Conservation (phyloP, 108 stramenopile species). For the Epipyxis sp. region DNA sequence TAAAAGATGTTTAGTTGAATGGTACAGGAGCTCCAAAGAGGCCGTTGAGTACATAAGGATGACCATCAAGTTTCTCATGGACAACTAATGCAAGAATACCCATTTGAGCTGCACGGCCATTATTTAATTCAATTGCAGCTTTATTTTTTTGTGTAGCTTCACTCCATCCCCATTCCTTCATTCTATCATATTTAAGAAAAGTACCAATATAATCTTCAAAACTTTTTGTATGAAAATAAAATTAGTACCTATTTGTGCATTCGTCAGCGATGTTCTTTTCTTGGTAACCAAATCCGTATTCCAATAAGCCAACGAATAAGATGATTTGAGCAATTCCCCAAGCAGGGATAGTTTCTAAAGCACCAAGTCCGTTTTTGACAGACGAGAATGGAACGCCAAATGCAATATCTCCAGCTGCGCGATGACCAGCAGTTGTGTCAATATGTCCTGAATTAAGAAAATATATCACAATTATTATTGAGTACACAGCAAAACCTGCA, state of each 20-base stretch:
- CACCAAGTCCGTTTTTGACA: slow-evolving; percentile 72
- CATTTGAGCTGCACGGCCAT: neutral
- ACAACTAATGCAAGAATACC: neutral
- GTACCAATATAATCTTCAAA: neutral
- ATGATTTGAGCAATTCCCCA: slow-evolving; percentile 58
- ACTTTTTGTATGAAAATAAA: neutral
- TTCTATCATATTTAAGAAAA: neutral
- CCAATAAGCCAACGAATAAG: slow-evolving; percentile 69
- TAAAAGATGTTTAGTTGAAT: neutral
- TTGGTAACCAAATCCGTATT: slow-evolving; percentile 50
- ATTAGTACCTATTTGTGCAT: neutral
- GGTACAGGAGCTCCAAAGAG: neutral
- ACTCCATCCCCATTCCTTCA: slow-evolving; percentile 36
- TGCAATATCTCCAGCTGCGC: slow-evolving; percentile 53
- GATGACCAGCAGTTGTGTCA: slow-evolving; percentile 48
- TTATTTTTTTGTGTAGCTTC: slow-evolving; percentile 38
- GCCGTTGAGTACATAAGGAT: neutral
- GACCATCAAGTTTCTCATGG: neutral
- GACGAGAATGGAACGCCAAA: slow-evolving; percentile 65
- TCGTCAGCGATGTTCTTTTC: neutral
- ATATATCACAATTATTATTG: no score
- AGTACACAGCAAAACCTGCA: no score
- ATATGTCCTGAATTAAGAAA: no score
- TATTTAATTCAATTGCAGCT: slow-evolving; percentile 36
- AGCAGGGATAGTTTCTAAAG: slow-evolving; percentile 62